Percentiles rank a stretch among this genome's conserved stretches.
Evolutionary conservation across 306 rosid species (phyloP).

Genomic region (Castanea crenata): DNA sequence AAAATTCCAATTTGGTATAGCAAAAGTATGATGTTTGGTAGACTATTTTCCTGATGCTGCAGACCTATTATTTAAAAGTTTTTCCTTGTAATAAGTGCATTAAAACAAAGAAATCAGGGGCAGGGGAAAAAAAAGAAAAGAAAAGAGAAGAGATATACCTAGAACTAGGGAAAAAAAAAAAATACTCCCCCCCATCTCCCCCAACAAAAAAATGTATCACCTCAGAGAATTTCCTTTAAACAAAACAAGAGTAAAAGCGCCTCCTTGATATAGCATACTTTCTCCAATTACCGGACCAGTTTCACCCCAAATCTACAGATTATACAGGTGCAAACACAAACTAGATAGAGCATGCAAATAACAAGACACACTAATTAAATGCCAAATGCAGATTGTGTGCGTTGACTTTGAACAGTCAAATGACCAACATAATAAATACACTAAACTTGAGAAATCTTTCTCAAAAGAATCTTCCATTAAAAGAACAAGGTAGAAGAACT

Average conservation of each 20-base stretch:
- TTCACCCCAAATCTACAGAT: not conserved
- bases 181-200: not conserved
- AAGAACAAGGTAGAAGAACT: conserved; percentile 28
- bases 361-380: not conserved
- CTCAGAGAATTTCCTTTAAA: not conserved
- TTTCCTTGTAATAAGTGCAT: not conserved
- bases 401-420: not conserved
- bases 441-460: not conserved
- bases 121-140: not conserved
- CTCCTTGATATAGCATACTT: not conserved
- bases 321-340: not conserved
- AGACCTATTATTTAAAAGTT: not conserved
- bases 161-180: not conserved
- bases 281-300: not conserved
- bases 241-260: not conserved
- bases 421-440: not conserved
- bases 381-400: not conserved
- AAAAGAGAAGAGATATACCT: not conserved
- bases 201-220: not conserved
- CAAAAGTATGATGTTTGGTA: too few relatives aligned
- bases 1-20: not conserved
- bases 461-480: not conserved
- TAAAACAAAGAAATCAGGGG: not conserved
- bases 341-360: not conserved
- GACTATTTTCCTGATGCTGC: not conserved